phyloP scores from a whole-genome alignment of 2,329 filamentous ascomycete species.

The Pseudophaeomoniella oleicola region DNA sequence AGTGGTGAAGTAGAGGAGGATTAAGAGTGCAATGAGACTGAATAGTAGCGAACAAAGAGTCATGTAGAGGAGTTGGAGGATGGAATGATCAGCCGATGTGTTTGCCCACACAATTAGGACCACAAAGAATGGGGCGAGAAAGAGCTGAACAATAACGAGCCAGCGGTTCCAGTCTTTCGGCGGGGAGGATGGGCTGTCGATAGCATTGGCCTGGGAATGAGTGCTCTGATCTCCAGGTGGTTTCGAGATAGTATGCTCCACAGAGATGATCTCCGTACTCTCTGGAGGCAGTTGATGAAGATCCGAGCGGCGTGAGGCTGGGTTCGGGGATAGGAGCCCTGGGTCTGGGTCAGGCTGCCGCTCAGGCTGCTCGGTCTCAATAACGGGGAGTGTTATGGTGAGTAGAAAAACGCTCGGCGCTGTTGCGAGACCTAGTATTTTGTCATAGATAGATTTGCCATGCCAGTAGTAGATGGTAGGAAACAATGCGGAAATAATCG shows the following conservation, averaged over 20 bases:
- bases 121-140: constrained; percentile 75
- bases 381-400: constrained; percentile 79
- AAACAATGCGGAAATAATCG: constrained; percentile 62
- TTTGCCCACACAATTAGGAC: constrained; percentile 51
- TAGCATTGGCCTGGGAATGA: constrained; percentile 2
- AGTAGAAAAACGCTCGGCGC: constrained; percentile 84
- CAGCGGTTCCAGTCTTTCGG: constrained; percentile 70
- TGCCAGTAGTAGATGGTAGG: constrained; percentile 74
- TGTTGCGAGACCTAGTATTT: constrained; percentile 64
- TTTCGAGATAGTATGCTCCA: not conserved
- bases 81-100: constrained; percentile 36
- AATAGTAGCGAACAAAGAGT: constrained; percentile 49
- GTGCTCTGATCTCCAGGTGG: constrained; percentile 3
- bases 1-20: constrained; percentile 56
- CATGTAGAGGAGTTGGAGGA: constrained; percentile 38
- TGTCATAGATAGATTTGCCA: constrained; percentile 73
- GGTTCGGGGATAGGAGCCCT: constrained; percentile 8
- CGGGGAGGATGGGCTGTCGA: constrained; percentile 9
- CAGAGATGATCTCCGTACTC: constrained; percentile 16
- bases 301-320: constrained; percentile 10
- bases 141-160: constrained; percentile 72
- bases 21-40: constrained; percentile 51
- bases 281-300: constrained; percentile 21
- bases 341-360: constrained; percentile 25
- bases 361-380: constrained; percentile 52